Conservation (phyloP, 345 rosid species). For the Populus ilicifolia region DNA sequence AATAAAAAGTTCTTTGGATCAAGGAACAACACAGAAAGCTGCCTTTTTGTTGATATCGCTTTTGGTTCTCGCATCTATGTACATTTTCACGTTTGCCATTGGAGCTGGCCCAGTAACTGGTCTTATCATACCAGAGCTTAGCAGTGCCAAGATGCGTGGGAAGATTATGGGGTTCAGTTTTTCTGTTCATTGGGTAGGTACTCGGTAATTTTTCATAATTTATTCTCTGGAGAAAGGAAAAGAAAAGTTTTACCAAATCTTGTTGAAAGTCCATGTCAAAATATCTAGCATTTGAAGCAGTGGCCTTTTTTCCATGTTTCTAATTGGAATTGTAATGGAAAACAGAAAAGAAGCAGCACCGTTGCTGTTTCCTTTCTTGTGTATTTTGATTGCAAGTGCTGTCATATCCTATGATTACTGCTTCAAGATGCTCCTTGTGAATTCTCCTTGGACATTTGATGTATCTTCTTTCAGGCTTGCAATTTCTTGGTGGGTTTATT, state of each 20-base stretch:
- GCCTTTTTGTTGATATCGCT: not conserved
- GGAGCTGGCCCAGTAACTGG: slow-evolving; percentile 85
- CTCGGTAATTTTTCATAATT: not conserved
- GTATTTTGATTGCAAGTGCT: no score
- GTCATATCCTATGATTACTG: not conserved
- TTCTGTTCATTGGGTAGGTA: slow-evolving; percentile 73
- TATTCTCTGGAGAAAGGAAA: not conserved
- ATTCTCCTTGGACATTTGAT: not conserved
- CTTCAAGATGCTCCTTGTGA: not conserved
- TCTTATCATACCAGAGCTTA: slow-evolving; percentile 70
- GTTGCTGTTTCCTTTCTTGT: not conserved
- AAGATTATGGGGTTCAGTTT: slow-evolving; percentile 73
- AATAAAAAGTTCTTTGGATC: not conserved
- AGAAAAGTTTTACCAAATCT: not conserved
- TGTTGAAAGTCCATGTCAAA: not conserved
- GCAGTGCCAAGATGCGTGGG: slow-evolving; percentile 63
- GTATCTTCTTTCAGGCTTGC: slow-evolving; percentile 47
- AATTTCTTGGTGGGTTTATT: slow-evolving; percentile 76
- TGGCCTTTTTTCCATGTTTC: not conserved
- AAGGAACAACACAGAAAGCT: not conserved
- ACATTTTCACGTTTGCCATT: slow-evolving; percentile 60
- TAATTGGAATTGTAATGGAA: not conserved
- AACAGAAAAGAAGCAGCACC: not conserved
- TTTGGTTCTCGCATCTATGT: slow-evolving; percentile 32
- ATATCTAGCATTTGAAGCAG: not conserved